Base-by-base conservation (phyloP, 345 rosid genomes). In the Bruguiera sexangula region DNA sequence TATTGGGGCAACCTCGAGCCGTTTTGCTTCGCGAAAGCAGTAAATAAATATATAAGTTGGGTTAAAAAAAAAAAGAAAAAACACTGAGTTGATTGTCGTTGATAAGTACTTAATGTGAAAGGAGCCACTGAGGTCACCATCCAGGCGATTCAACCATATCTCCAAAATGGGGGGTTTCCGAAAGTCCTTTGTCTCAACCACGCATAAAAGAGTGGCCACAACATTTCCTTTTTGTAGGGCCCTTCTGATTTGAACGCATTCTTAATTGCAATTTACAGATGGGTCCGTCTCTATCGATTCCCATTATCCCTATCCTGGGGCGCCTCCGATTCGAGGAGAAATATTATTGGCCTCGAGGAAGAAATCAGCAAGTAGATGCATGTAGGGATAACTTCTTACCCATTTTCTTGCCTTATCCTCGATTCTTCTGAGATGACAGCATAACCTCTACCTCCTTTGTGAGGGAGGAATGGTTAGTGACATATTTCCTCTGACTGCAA, bases 91-190 rank as follows among this genome's bases (percentile, higher is more conserved):
- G 27, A 46, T 62, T 22, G 70, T 34, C 69, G 70, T 34, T 71
- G 79, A 78, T 65, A 76, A 34, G 1, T 34, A 7, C 10, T 34
- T 34, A 8, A 8, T 52, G 54, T 84, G 76, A 65, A 71, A 62
- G 76, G 72, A 71, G 78, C 66, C 86, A 81, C 84, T 77, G 54
- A 75, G 67, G 90, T 84, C 88, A 37, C 69, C 29, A 78, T 86
- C 86, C 84, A 84, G 84, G 84, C 68, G 87, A 86, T 86, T 84
- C 85, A 79, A 81, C 74, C 51, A 62, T 73, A 80, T 77, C 84
- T 75, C 75, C 39, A 51, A 54, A 31, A 19, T 61, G 60, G 62
- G 36, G 27, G 20, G 31, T 16, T 5, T 24, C 32, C 15, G 15
- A 63, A 58, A 61, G 62, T 51, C 60, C 30, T 65, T 67, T 74